Base-by-base conservation (phyloP, 192 early-diverging fungal species). In the Coemansia sp. region DNA sequence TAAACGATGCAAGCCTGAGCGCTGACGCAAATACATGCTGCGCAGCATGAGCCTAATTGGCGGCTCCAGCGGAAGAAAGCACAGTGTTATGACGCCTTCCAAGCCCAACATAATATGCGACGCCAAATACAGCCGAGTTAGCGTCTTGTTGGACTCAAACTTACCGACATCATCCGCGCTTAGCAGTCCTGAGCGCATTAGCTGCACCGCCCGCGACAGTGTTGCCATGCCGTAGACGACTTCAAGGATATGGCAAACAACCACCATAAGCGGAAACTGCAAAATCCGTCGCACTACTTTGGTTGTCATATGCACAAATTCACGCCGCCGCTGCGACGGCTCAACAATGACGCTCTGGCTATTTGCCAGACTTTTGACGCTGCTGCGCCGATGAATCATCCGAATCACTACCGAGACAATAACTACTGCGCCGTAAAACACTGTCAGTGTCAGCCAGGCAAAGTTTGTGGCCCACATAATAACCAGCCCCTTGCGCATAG, bases 381-480 rank as follows among this genome's bases (percentile, higher is more conserved):
- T 53, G 26, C 50, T 59, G 38, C 58, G 70, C 57, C 62, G 63
- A 2, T 73, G 76, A n/a, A 68, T 63, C 14, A 78, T 71, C 26
- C 68, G 59, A 50, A 73, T 73, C 14, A 73, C 61, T 22, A 78
- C 71, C 25, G 71, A 66, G 2, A 69, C 60, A 34, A 78, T 73
- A 14, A 78, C 76, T 17, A 78, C n/a, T 14, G 55, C 36, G n/a
- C 76, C 70, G 58, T 78, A 78, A 31, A 62, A 60, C 21, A 78
- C 76, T 3, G 76, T 78, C 48, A 78, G 66, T 12, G 76, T 73
- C 52, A 78, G 54, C 70, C 76, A 72, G 40, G 70, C 70, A 69
- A 73, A 78, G 61, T 78, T 69, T 17, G 76, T 78, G 3, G 57
- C 37, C 76, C 76, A 78, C 76, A 78, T 78, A 28, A 69, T 69